phyloP scores from a whole-genome alignment of 352 stramenopile species.

The Phytophthora litchii region DNA sequence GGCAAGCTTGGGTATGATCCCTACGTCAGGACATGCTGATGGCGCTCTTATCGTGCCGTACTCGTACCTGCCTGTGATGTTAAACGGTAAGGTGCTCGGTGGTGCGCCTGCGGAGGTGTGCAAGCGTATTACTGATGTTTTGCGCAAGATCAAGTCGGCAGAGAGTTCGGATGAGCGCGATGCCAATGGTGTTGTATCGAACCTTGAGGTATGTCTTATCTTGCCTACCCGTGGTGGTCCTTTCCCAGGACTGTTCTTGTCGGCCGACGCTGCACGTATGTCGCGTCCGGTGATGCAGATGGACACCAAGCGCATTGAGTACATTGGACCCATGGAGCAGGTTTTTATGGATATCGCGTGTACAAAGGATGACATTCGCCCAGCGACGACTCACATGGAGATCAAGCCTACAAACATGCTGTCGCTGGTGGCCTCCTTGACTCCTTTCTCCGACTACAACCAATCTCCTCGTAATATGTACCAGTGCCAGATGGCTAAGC shows the following conservation, averaged over 20 bases:
- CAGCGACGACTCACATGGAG: conserved; percentile 98
- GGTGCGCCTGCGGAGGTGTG: conserved; percentile 87
- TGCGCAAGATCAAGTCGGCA: conserved; percentile 78
- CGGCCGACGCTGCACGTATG: conserved; percentile 94
- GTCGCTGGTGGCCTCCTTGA: conserved; percentile 98
- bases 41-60: conserved; percentile 86
- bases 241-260: conserved; percentile 99
- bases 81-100: conserved; percentile 97
- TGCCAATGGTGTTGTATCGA: conserved; percentile 71
- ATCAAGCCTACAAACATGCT: conserved; percentile 99
- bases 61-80: conserved; percentile 94
- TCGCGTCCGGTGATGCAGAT: conserved; percentile 94
- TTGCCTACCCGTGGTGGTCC: conserved; percentile 85
- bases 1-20: conserved; percentile 82
- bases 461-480: conserved; percentile 99
- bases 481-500: conserved; percentile 99
- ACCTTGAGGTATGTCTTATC: conserved; percentile 87
- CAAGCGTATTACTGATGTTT: conserved; percentile 76
- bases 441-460: conserved; percentile 99
- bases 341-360: conserved; percentile 98
- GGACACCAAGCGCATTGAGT: conserved; percentile 92
- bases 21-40: conserved; percentile 78
- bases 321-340: conserved; percentile 98
- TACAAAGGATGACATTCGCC: conserved; percentile 95
- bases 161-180: conserved; percentile 58